Evolutionary conservation across 805 yeast species (phyloP).

Genomic region (Blastobotrys terrestris): DNA sequence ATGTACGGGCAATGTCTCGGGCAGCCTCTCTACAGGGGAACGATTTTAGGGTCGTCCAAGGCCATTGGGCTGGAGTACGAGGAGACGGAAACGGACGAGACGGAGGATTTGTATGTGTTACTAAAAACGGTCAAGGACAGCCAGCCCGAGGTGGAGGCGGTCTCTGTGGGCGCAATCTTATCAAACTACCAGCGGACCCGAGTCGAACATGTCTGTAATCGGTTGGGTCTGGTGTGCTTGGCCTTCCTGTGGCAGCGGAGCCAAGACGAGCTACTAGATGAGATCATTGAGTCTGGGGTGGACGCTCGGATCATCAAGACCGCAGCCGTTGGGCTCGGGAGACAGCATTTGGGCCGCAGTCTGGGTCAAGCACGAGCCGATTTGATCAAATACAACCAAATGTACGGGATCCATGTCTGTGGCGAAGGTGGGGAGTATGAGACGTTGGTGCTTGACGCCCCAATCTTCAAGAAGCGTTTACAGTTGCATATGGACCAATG

Average conservation of each 20-base stretch:
- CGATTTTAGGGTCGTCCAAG: slow-evolving; percentile 56
- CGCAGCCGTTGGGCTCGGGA: slow-evolving; percentile 81
- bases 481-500: slow-evolving; percentile 39
- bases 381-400: slow-evolving; percentile 45
- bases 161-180: slow-evolving; percentile 91
- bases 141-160: slow-evolving; percentile 75
- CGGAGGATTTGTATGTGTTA: slow-evolving; percentile 68
- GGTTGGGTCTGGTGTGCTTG: slow-evolving; percentile 62
- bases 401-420: slow-evolving; percentile 84
- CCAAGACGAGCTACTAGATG: slow-evolving; percentile 72
- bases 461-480: slow-evolving; percentile 58
- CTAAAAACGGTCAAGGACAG: slow-evolving; percentile 40
- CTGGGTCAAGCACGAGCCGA: slow-evolving; percentile 57
- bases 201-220: slow-evolving; percentile 82
- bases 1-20: slow-evolving; percentile 64
- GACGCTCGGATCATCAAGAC: slow-evolving; percentile 89
- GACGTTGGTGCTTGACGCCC: slow-evolving; percentile 84
- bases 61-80: slow-evolving; percentile 65
- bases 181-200: slow-evolving; percentile 94
- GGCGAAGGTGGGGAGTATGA: slow-evolving; percentile 99
- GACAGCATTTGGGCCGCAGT: slow-evolving; percentile 60
- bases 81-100: slow-evolving; percentile 60
- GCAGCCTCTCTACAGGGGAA: slow-evolving; percentile 70
- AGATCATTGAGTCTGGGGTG: slow-evolving; percentile 59
- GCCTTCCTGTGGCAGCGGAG: slow-evolving; percentile 88